Evolutionary conservation across 2,329 filamentous ascomycete genomes (phyloP), one percentile per base, ranked within the genome.

Genomic region (Colletotrichum filicis): DNA sequence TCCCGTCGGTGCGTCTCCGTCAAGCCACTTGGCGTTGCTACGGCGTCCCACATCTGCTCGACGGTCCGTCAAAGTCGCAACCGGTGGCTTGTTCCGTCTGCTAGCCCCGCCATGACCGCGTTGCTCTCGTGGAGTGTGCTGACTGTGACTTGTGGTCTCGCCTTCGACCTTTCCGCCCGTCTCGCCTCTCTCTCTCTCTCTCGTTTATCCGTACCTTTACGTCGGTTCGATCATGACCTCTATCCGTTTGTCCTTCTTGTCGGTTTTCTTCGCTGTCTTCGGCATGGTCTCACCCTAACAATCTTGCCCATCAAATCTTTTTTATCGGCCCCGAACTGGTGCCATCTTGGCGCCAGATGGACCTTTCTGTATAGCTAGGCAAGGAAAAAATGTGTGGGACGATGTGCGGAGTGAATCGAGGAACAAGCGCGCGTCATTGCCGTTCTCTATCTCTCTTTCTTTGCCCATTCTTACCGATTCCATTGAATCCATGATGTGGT

Each of bases 101-200:
- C 55, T 49, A n/a, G 19, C 42, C 35, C 59, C 67, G 67, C 71
- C 63, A 55, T 70, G 67, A 61, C 66, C 61, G 61, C 49, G 55
- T 60, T 62, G 60, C 28, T 62, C 67, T 72, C 69, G 58, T 68
- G 69, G 42, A 9, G 42, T 49, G 37, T 42, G 35, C 6, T 37
- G 37, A 12, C 16, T 16, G 37, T 42, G 37, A 19, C 16, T 14
- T 16, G 16, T 5, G 19, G 42, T 49, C 42, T 49, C 42, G 42
- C 42, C 42, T 68, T 57, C 26, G 52, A 32, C 53, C 52, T 68
- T 53, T 22, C 19, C 49, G 9, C 30, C 24, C 7, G 3, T 7
- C 30, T 32, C 22, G 26, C 14, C 22, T 55, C 32, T 22, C 24
- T 16, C 26, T 56, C 16, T 22, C 63, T 16, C 26, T 56, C 16